Conservation (phyloP, 2,329 filamentous ascomycete genomes). For the Exophiala alcalophila region DNA sequence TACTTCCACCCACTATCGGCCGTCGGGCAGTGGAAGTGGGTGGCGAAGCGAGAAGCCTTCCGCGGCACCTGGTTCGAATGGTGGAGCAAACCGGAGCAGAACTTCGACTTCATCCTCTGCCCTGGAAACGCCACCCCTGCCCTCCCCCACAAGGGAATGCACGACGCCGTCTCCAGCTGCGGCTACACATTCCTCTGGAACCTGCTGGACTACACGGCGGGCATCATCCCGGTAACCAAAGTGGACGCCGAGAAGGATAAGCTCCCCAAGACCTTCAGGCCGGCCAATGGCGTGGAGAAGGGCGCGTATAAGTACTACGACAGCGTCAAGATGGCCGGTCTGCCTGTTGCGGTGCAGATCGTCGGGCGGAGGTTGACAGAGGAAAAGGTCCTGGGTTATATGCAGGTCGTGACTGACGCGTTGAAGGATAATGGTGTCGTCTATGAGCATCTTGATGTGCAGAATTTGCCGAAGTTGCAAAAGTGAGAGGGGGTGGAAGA, state of each 20-base stretch:
- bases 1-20: conserved; percentile 72
- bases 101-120: conserved; percentile 76
- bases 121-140: conserved; percentile 90
- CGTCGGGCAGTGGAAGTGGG: conserved; percentile 78
- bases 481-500: conserved; percentile 6
- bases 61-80: conserved; percentile 77
- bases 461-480: conserved; percentile 29
- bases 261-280: conserved; percentile 47
- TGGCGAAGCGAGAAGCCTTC: conserved; percentile 72
- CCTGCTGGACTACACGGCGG: conserved; percentile 81
- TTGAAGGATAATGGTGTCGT: conserved; percentile 55
- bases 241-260: conserved; percentile 71
- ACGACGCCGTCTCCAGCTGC: conserved; percentile 77
- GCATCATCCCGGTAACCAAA: conserved; percentile 79
- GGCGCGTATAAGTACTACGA: conserved; percentile 88
- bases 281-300: conserved; percentile 71
- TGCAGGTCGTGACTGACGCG: conserved; percentile 74
- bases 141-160: conserved; percentile 82
- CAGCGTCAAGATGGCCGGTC: conserved; percentile 74
- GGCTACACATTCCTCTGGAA: conserved; percentile 96
- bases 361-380: conserved; percentile 77
- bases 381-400: conserved; percentile 79
- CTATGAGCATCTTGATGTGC: conserved; percentile 51
- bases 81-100: conserved; percentile 67
- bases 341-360: conserved; percentile 83